Evolutionary conservation across 1,139 yeast genomes (phyloP).

Genomic region (Suhomyces terraborum): DNA sequence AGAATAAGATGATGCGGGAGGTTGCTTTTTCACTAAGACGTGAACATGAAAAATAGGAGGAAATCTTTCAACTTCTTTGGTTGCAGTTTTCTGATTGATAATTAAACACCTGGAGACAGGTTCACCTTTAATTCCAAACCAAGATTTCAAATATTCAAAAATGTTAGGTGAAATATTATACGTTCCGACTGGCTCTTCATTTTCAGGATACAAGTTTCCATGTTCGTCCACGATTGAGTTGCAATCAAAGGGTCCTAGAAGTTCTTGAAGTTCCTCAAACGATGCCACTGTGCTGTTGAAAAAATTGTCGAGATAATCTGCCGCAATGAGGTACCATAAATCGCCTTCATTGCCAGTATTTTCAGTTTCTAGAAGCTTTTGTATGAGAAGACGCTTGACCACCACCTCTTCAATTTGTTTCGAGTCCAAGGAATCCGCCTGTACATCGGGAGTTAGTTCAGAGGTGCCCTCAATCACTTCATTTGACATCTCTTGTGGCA

Average conservation of each 20-base stretch:
- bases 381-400: constrained; percentile 23
- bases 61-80: constrained; percentile 50
- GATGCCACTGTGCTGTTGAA: constrained; percentile 28
- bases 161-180: constrained; percentile 40
- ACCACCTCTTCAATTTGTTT: constrained; percentile 6
- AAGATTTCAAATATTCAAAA: constrained; percentile 45
- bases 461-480: not conserved
- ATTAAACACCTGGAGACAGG: constrained; percentile 53
- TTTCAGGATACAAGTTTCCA: constrained; percentile 37
- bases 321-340: constrained; percentile 40
- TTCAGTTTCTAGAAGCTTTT: constrained; percentile 22
- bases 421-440: constrained; percentile 1
- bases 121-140: constrained; percentile 55
- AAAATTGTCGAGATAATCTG: constrained; percentile 30
- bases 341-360: constrained; percentile 31
- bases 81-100: constrained; percentile 37
- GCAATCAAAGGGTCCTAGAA: constrained; percentile 39
- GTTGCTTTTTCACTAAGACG: constrained; percentile 37
- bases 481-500: not conserved
- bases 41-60: constrained; percentile 58
- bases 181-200: constrained; percentile 33
- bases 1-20: constrained; percentile 15
- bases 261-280: constrained; percentile 27
- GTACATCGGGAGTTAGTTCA: not conserved
- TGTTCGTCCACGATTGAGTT: constrained; percentile 30